A percentile compares a stretch with the other conserved stretches of the same genome.
Conservation (phyloP, 2,329 filamentous ascomycete species). For the Dactylellina parvicollis region DNA sequence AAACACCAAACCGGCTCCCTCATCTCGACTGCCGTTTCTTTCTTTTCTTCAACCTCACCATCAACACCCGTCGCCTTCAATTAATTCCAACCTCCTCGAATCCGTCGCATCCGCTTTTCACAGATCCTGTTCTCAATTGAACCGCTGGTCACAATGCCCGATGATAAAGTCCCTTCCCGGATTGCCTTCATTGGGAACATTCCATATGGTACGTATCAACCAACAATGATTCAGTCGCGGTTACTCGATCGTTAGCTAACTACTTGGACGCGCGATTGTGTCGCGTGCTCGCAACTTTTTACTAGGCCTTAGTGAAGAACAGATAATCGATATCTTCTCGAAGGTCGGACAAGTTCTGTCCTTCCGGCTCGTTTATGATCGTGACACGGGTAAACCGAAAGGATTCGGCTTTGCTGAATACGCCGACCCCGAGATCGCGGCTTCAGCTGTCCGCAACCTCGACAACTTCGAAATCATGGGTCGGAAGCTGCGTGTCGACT, state of each 20-base stretch:
- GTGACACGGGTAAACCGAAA: constrained; percentile 74
- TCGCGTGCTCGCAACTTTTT: constrained; percentile 34
- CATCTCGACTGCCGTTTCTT: constrained; percentile 14
- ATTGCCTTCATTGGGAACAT: constrained; percentile 59
- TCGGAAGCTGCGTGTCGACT: constrained; percentile 74
- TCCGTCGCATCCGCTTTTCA: background rate
- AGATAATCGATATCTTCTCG: constrained; percentile 74
- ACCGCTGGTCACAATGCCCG: constrained; percentile 26
- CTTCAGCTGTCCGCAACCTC: constrained; percentile 74
- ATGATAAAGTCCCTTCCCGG: constrained; percentile 55
- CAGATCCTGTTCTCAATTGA: background rate
- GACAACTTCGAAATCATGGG: constrained; percentile 76
- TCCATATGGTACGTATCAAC: constrained; percentile 56
- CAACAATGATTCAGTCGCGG: constrained; percentile 1
- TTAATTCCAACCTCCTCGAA: constrained; percentile 1
- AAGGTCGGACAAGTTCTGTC: constrained; percentile 73
- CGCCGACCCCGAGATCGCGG: constrained; percentile 73
- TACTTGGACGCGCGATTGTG: constrained; percentile 38
- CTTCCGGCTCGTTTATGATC: constrained; percentile 75
- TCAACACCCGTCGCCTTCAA: background rate
- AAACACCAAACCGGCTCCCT: constrained; percentile 9
- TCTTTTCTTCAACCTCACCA: constrained; percentile 21
- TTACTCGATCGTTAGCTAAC: constrained; percentile 23
- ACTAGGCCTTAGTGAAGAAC: constrained; percentile 72
- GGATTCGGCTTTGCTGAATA: constrained; percentile 77